A percentile compares a stretch with the other conserved stretches of the same genome.
Conservation (phyloP, 306 rosid genomes). For the Castanospermum australe region DNA sequence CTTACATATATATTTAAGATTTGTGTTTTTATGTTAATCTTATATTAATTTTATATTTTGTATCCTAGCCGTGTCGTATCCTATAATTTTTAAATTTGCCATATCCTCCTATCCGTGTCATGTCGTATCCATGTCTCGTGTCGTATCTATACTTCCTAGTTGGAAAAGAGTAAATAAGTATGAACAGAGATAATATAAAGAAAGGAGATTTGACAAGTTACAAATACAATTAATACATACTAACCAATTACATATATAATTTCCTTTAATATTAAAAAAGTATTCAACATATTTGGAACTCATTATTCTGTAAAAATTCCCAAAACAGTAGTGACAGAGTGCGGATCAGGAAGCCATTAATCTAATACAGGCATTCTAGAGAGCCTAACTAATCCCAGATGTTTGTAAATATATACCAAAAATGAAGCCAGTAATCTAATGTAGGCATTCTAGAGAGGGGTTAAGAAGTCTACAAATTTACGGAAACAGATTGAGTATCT, state of each 20-base stretch:
- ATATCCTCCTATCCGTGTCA: no score
- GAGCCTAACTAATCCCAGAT: not conserved
- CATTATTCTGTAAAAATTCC: not conserved
- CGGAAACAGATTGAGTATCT: not conserved
- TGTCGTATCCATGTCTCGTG: no score
- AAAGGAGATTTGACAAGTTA: not conserved
- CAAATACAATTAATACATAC: not conserved
- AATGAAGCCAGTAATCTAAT: not conserved
- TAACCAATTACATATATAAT: not conserved
- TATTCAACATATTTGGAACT: conserved; percentile 1
- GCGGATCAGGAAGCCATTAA: not conserved
- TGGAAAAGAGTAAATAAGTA: not conserved
- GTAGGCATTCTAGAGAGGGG: not conserved
- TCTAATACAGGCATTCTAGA: not conserved
- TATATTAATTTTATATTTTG: no score
- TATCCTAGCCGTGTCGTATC: no score
- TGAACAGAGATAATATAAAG: not conserved
- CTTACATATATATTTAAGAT: no score
- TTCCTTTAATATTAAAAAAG: not conserved
- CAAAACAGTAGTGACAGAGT: not conserved
- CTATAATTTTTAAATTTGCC: no score
- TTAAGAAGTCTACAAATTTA: not conserved
- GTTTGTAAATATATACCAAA: not conserved
- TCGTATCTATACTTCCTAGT: no score
- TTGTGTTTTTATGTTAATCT: no score